A percentile compares a stretch with the other conserved stretches of the same genome.
Evolutionary conservation across 1,284 basidiomycete species (phyloP).

Genomic region (Apiotrichum laibachii): DNA sequence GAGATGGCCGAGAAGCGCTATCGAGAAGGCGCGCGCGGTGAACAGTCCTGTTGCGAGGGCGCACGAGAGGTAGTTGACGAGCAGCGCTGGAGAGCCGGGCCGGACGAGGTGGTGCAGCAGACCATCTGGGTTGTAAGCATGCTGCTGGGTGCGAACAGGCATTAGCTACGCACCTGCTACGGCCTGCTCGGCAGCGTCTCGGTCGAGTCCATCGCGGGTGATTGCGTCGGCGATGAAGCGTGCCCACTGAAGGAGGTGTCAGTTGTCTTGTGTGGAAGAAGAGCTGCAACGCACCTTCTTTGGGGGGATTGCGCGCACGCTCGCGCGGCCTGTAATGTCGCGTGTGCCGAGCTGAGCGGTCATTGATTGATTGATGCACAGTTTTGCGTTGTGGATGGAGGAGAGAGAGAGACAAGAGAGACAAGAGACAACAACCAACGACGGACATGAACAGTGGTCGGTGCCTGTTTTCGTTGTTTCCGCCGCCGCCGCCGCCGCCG

Average conservation of each 20-base stretch:
- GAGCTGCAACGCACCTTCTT: conserved; percentile 14
- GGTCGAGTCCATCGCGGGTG: not conserved
- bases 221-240: conserved; percentile 6
- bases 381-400: not conserved
- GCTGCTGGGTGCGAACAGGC: no score
- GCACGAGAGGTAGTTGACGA: conserved; percentile 35
- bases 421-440: not conserved
- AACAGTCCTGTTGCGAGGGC: conserved; percentile 22
- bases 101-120: conserved; percentile 28
- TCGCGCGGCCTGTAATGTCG: conserved; percentile 17
- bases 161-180: conserved; percentile 16
- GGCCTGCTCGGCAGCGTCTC: conserved; percentile 10
- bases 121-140: conserved; percentile 23
- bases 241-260: conserved; percentile 6
- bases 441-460: no score
- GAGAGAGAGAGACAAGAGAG: not conserved
- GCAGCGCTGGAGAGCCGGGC: conserved; percentile 30
- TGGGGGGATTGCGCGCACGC: conserved; percentile 16
- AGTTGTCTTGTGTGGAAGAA: not conserved
- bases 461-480: conserved; percentile 6
- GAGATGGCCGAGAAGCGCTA: conserved; percentile 30
- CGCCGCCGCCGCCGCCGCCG: no score
- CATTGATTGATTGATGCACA: not conserved
- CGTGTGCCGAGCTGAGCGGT: conserved; percentile 9
- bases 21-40: conserved; percentile 25